Percentiles rank a stretch among this genome's conserved stretches.
Evolutionary conservation across 345 rosid genomes (phyloP).

Genomic region (Syzygium aromaticum): DNA sequence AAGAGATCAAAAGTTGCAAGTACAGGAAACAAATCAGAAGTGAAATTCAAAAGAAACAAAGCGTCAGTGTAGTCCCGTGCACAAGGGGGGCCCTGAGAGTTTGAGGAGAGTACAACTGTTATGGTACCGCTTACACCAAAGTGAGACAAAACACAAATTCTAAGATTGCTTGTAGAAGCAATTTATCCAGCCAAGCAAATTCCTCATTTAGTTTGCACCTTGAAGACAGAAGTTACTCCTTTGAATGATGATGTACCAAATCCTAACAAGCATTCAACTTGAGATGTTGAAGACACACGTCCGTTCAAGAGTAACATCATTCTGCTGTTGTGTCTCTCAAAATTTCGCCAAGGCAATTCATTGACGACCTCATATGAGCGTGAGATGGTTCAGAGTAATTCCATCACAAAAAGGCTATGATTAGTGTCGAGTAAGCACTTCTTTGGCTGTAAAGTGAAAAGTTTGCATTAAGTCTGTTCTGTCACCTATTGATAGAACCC

Average conservation of each 20-base stretch:
- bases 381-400: not conserved
- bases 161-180: not conserved
- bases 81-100: not conserved
- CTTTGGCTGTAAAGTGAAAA: not conserved
- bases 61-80: not conserved
- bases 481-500: not conserved
- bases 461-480: not conserved
- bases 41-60: not conserved
- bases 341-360: not conserved
- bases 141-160: not conserved
- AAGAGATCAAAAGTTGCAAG: not conserved
- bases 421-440: not conserved
- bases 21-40: not conserved
- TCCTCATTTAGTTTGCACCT: not conserved
- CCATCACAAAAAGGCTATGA: not conserved
- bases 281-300: not conserved
- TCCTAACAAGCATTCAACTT: not conserved
- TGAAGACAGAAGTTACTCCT: not conserved
- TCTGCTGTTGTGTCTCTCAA: not conserved
- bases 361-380: not conserved
- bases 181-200: not conserved
- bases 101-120: not conserved
- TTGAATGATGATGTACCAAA: not conserved
- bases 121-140: not conserved
- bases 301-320: not conserved